Percentiles rank a stretch among this genome's conserved stretches.
Conservation (phyloP, 208 protist species). For the Blechomonas ayalai region DNA sequence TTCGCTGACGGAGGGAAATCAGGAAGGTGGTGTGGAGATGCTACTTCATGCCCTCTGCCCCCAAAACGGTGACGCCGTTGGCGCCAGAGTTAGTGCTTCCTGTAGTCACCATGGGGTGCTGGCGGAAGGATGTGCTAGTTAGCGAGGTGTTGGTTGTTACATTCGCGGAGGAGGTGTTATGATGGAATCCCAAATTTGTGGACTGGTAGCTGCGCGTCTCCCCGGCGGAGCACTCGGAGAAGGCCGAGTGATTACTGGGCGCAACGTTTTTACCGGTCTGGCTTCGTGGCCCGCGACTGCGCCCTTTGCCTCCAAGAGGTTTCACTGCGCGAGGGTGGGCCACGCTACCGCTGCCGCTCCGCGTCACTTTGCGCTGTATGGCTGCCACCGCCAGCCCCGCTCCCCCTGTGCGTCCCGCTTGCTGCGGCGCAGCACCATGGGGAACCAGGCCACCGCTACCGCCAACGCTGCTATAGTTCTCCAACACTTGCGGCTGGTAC, state of each 20-base stretch:
- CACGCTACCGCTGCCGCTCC: constrained; percentile 2
- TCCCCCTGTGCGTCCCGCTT: constrained; percentile 1
- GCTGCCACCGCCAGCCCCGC: background rate
- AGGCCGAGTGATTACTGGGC: constrained; percentile 69
- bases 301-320: constrained; percentile 14
- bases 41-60: too few relatives aligned
- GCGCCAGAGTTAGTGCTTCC: background rate
- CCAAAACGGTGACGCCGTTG: constrained; percentile 4
- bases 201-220: constrained; percentile 68
- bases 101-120: constrained; percentile 4
- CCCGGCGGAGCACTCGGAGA: constrained; percentile 79
- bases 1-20: too few relatives aligned
- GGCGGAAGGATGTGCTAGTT: constrained; percentile 20
- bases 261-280: constrained; percentile 49
- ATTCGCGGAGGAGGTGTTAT: constrained; percentile 32
- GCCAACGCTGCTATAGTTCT: too few relatives aligned
- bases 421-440: constrained; percentile 18
- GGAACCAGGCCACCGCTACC: constrained; percentile 10
- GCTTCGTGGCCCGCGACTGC: constrained; percentile 36
- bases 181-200: constrained; percentile 20
- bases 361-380: too few relatives aligned
- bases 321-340: constrained; percentile 34
- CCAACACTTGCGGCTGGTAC: too few relatives aligned
- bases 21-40: too few relatives aligned
- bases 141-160: constrained; percentile 41